phyloP scores from a whole-genome alignment of 352 stramenopile species.

The Pythium brachiatum region DNA sequence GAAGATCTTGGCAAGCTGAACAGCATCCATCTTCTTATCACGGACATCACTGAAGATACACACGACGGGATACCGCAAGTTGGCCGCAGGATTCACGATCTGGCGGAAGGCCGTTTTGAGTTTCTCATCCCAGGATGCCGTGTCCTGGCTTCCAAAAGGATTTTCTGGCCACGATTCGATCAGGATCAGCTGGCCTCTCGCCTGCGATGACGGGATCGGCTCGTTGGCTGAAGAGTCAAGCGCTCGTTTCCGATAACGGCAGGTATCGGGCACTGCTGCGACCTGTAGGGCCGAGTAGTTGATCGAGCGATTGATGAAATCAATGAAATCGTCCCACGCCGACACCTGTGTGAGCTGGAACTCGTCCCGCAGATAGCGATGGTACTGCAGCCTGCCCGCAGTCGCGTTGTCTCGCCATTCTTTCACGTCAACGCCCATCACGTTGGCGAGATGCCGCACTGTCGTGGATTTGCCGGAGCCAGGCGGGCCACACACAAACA shows the following conservation, averaged over 20 bases:
- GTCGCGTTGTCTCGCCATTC: slow-evolving; percentile 76
- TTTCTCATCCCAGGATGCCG: slow-evolving; percentile 44
- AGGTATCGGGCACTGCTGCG: slow-evolving; percentile 1
- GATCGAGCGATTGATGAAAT: slow-evolving; percentile 72
- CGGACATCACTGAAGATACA: slow-evolving; percentile 83
- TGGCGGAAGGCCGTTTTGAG: slow-evolving; percentile 52
- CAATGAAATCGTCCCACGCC: slow-evolving; percentile 64
- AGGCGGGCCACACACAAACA: slow-evolving; percentile 80
- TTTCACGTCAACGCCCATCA: slow-evolving; percentile 47
- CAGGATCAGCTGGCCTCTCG: slow-evolving; percentile 52
- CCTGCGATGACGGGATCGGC: not conserved
- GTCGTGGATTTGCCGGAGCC: slow-evolving; percentile 82
- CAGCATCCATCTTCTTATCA: slow-evolving; percentile 67
- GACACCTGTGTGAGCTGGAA: slow-evolving; percentile 50
- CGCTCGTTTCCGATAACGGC: slow-evolving; percentile 13
- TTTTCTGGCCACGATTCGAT: slow-evolving; percentile 72
- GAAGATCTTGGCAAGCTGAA: slow-evolving; percentile 64
- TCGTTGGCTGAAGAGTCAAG: not conserved
- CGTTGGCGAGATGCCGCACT: slow-evolving; percentile 50
- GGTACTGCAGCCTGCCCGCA: slow-evolving; percentile 48
- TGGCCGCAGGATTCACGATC: slow-evolving; percentile 40
- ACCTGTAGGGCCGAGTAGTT: slow-evolving; percentile 59
- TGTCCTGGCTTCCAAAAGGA: slow-evolving; percentile 34
- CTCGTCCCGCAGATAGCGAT: slow-evolving; percentile 50
- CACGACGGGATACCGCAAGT: slow-evolving; percentile 53